Percentiles rank a stretch among this genome's conserved stretches.
Evolutionary conservation across 768 basidiomycete genomes (phyloP).

Genomic region (Lactarius evosmus): DNA sequence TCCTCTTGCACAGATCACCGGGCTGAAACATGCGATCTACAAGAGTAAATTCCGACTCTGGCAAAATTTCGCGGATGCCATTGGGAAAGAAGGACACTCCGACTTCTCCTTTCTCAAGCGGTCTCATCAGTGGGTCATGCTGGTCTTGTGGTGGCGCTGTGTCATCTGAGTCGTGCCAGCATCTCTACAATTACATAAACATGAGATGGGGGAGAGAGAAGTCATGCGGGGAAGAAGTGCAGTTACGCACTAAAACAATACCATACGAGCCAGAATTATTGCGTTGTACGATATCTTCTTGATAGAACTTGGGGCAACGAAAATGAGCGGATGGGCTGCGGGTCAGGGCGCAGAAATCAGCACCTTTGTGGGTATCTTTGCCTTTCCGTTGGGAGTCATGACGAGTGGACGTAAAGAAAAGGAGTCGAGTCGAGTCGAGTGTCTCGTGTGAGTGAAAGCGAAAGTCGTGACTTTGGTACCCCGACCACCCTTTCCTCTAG

Average conservation of each 20-base stretch:
- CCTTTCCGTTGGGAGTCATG: conserved; percentile 33
- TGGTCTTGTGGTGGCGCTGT: conserved; percentile 43
- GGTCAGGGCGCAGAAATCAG: not conserved
- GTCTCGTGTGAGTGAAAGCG: conserved; percentile 2
- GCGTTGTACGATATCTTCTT: conserved; percentile 40
- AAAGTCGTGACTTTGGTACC: conserved; percentile 19
- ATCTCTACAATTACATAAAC: conserved; percentile 50
- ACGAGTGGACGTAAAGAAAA: not conserved
- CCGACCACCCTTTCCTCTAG: conserved; percentile 9
- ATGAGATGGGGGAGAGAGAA: conserved; percentile 6
- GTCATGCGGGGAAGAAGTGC: conserved; percentile 5
- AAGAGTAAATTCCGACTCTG: conserved; percentile 63
- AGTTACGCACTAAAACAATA: conserved; percentile 58
- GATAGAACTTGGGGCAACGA: conserved; percentile 36
- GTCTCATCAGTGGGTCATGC: conserved; percentile 71
- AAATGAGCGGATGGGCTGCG: not conserved
- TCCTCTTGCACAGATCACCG: conserved; percentile 81
- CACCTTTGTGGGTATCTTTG: conserved; percentile 38
- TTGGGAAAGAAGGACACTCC: conserved; percentile 67
- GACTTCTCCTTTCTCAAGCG: conserved; percentile 74
- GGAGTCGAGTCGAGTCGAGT: not conserved
- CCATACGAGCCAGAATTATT: conserved; percentile 43
- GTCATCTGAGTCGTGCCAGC: conserved; percentile 87
- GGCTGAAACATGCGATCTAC: conserved; percentile 73
- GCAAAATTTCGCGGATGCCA: conserved; percentile 62